Evolutionary conservation across 192 early-diverging fungal genomes (phyloP).

Genomic region (Coemansia sp.): DNA sequence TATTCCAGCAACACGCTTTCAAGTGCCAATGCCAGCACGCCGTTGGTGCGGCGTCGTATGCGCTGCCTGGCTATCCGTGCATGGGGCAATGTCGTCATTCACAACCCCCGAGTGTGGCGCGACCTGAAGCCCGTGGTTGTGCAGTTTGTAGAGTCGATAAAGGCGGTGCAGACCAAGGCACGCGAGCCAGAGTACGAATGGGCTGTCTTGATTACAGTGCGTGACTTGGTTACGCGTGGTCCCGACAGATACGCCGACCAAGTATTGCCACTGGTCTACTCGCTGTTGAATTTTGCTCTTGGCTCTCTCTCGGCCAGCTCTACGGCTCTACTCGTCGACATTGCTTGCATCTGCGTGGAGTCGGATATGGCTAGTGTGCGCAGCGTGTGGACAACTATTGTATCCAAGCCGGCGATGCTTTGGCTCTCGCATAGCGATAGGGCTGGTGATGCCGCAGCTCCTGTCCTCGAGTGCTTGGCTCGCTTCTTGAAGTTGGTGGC

Average conservation of each 20-base stretch:
- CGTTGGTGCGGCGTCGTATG: slow-evolving; percentile 10
- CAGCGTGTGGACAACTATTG: slow-evolving; percentile 28
- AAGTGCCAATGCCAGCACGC: background rate
- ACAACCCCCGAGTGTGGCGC: slow-evolving; percentile 37
- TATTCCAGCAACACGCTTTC: background rate
- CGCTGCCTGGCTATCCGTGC: slow-evolving; percentile 27
- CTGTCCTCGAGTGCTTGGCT: slow-evolving; percentile 13
- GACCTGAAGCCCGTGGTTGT: slow-evolving; percentile 21
- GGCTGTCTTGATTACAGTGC: slow-evolving; percentile 26
- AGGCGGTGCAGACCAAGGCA: background rate
- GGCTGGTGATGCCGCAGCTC: background rate
- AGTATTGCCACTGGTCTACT: slow-evolving; percentile 24
- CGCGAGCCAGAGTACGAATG: slow-evolving; percentile 30
- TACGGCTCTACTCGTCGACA: slow-evolving; percentile 22
- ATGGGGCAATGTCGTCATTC: slow-evolving; percentile 20
- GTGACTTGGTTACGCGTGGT: slow-evolving; percentile 20
- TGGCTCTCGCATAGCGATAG: slow-evolving; percentile 10
- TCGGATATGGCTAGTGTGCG: slow-evolving; percentile 22
- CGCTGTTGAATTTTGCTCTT: slow-evolving; percentile 22
- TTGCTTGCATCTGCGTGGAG: slow-evolving; percentile 20
- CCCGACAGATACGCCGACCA: slow-evolving; percentile 33
- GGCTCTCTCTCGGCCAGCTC: slow-evolving; percentile 11
- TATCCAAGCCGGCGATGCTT: slow-evolving; percentile 9
- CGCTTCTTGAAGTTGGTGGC: slow-evolving; percentile 20
- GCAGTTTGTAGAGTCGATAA: slow-evolving; percentile 28